Percentiles rank a stretch among this genome's conserved stretches.
Evolutionary conservation across 1,284 basidiomycete genomes (phyloP).

Genomic region (Xanthoconium separans): DNA sequence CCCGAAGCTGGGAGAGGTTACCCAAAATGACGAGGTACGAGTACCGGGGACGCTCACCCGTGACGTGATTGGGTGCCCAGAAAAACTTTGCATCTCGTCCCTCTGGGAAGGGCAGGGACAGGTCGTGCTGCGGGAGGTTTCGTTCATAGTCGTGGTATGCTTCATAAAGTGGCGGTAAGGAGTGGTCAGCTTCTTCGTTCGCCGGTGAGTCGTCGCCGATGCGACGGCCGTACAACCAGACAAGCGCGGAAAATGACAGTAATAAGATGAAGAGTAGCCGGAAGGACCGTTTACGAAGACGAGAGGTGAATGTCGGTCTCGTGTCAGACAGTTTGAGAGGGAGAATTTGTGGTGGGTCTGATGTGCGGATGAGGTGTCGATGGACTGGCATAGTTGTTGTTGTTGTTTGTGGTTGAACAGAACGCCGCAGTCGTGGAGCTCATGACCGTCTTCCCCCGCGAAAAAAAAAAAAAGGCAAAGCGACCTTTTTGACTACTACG

Average conservation of each 20-base stretch:
- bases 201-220: neutral
- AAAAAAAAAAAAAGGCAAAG: neutral
- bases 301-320: neutral
- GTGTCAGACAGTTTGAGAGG: constrained; percentile 18
- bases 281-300: constrained; percentile 13
- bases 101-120: constrained; percentile 40
- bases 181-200: constrained; percentile 8
- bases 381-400: constrained; percentile 13
- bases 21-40: neutral
- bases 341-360: constrained; percentile 14
- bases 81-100: constrained; percentile 46
- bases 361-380: constrained; percentile 8
- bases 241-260: constrained; percentile 11
- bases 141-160: constrained; percentile 46
- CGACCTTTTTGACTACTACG: too few relatives aligned
- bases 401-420: constrained; percentile 1
- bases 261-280: constrained; percentile 22
- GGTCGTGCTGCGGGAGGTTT: constrained; percentile 45
- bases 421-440: neutral
- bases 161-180: constrained; percentile 46
- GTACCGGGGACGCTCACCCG: constrained; percentile 28
- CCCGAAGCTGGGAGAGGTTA: constrained; percentile 39
- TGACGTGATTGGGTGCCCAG: constrained; percentile 50
- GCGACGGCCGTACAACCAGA: constrained; percentile 21
- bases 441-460: too few relatives aligned